These are phyloP conservation scores for Echinochloa phyllopogon DNA, from an alignment of 176 grass and related monocot genomes.

Conservation along the genomic window DNA sequence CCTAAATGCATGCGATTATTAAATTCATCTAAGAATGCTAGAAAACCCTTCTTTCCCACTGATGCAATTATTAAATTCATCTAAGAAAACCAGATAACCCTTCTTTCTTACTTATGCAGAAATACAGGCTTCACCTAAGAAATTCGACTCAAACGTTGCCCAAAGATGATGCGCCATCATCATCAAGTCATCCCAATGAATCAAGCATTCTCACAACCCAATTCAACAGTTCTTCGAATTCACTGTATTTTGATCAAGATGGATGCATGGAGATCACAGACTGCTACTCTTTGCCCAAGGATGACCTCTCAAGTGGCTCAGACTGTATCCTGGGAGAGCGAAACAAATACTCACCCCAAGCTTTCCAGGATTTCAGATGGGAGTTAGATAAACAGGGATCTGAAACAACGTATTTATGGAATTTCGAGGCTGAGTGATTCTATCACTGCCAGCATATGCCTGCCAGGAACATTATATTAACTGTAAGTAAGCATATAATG, in stretches of 20 bases:
- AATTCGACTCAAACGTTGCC: slow-evolving; percentile 5
- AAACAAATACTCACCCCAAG: slow-evolving; percentile 6
- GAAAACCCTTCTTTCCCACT: too few relatives aligned
- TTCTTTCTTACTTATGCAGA: slow-evolving; percentile 7
- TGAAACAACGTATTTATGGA: slow-evolving; percentile 38
- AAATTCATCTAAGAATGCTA: too few relatives aligned
- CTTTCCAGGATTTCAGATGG: slow-evolving; percentile 40
- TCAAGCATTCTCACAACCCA: background rate
- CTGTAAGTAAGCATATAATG: background rate
- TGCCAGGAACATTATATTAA: background rate
- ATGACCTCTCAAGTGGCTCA: slow-evolving; percentile 45
- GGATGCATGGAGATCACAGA: slow-evolving; percentile 43
- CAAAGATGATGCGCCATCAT: background rate
- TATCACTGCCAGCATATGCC: background rate
- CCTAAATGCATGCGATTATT: too few relatives aligned
- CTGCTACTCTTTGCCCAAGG: slow-evolving; percentile 42
- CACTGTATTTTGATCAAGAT: slow-evolving; percentile 34
- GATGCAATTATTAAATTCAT: too few relatives aligned
- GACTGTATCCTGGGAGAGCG: slow-evolving; percentile 40
- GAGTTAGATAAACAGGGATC: slow-evolving; percentile 34
- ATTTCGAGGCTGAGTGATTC: slow-evolving; percentile 29
- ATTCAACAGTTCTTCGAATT: background rate
- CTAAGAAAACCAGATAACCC: background rate
- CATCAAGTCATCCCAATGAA: slow-evolving; percentile 17
- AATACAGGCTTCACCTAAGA: slow-evolving; percentile 39